Conservation (phyloP, 2,329 filamentous ascomycete genomes). For the Colletotrichum simmondsii region DNA sequence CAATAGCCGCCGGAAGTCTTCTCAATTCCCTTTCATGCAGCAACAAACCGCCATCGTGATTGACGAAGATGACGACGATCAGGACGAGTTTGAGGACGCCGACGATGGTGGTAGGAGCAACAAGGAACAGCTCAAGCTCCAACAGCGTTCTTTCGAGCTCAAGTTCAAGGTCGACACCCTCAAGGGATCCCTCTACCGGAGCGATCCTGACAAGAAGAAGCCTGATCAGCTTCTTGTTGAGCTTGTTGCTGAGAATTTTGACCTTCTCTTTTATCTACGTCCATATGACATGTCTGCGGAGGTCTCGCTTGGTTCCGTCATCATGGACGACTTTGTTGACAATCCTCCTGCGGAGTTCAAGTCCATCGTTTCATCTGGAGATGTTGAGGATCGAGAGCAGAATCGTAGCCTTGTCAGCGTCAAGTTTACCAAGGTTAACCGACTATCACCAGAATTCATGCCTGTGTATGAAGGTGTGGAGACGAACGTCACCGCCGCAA, state of each 20-base stretch:
- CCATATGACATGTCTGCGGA: conserved; percentile 94
- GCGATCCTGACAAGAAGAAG: conserved; percentile 80
- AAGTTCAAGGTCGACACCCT: conserved; percentile 96
- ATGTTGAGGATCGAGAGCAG: conserved; percentile 76
- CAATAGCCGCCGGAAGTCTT: conserved; percentile 68
- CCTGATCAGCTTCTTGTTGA: conserved; percentile 89
- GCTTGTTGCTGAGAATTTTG: conserved; percentile 88
- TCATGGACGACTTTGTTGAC: conserved; percentile 94
- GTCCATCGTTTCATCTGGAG: conserved; percentile 91
- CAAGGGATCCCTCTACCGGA: conserved; percentile 90
- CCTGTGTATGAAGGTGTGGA: conserved; percentile 92
- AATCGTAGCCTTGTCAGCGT: conserved; percentile 87
- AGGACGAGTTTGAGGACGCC: conserved; percentile 76
- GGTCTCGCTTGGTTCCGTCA: conserved; percentile 86
- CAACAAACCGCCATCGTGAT: conserved; percentile 82
- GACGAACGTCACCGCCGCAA: conserved; percentile 88
- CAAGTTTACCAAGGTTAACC: conserved; percentile 91
- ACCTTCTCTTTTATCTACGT: conserved; percentile 86
- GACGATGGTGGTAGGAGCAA: conserved; percentile 63
- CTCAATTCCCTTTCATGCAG: conserved; percentile 79
- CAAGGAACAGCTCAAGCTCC: conserved; percentile 72
- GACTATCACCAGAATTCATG: conserved; percentile 92
- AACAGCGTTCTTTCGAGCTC: conserved; percentile 94
- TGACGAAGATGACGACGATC: conserved; percentile 77
- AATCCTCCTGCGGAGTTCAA: conserved; percentile 92